Percentiles rank a stretch among this genome's conserved stretches.
Evolutionary conservation across 2,329 filamentous ascomycete species (phyloP).

Genomic region (Diplodia intermedia): DNA sequence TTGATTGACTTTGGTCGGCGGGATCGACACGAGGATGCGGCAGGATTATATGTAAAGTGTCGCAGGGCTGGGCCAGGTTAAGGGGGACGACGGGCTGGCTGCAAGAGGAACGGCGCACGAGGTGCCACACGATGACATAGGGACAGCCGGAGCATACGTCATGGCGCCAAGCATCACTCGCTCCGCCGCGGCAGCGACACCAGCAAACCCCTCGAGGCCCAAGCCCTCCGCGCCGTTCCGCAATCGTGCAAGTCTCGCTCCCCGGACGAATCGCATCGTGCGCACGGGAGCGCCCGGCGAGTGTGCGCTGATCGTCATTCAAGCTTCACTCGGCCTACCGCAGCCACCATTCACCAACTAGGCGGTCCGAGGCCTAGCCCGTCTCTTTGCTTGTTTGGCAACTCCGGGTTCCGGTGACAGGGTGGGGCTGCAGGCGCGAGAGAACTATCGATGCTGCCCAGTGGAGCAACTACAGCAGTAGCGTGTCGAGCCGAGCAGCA

Average conservation of each 20-base stretch:
- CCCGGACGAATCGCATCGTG: conserved; percentile 7
- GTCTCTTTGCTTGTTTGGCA: neutral
- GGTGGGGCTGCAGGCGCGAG: neutral
- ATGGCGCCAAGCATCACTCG: neutral
- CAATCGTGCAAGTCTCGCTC: conserved; percentile 12
- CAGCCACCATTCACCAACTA: conserved; percentile 1
- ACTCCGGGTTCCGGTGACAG: neutral
- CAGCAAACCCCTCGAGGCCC: neutral
- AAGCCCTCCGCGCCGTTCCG: conserved; percentile 9
- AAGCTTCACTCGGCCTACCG: conserved; percentile 4
- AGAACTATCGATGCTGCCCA: conserved; percentile 1
- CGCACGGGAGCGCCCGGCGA: conserved; percentile 21
- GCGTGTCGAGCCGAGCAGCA: neutral
- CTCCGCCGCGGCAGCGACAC: conserved; percentile 2
- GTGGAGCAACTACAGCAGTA: neutral
- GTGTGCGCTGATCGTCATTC: conserved; percentile 21
- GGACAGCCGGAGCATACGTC: neutral
- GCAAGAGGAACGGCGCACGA: neutral
- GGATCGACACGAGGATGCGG: conserved; percentile 24
- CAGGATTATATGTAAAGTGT: conserved; percentile 24
- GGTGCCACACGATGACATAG: neutral
- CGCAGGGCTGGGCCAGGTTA: conserved; percentile 12
- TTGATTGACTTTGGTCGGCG: conserved; percentile 25
- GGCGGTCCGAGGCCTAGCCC: conserved; percentile 8
- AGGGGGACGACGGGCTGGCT: neutral